phyloP scores from a whole-genome alignment of 495 filamentous ascomycete species.

The Podospora tetraspora region DNA sequence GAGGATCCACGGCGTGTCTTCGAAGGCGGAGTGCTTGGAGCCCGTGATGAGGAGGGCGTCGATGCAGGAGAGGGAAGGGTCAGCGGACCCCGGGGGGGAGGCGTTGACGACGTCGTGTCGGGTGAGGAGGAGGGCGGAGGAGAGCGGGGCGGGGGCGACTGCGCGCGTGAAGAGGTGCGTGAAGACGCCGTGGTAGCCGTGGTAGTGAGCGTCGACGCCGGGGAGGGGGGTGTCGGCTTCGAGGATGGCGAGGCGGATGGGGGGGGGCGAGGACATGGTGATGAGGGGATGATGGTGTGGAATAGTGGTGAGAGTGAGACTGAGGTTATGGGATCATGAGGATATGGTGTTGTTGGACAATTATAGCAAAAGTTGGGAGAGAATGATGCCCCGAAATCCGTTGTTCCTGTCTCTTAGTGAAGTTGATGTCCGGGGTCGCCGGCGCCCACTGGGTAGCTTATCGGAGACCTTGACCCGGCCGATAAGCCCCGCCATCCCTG shows the following conservation, averaged over 20 bases:
- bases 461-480: not conserved
- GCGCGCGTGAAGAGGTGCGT: conserved; percentile 50
- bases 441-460: not conserved
- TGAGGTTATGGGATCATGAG: not conserved
- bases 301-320: not conserved
- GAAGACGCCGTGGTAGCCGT: conserved; percentile 70
- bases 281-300: not conserved
- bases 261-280: conserved; percentile 25
- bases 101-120: conserved; percentile 62
- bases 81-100: conserved; percentile 33
- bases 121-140: conserved; percentile 52
- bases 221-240: conserved; percentile 71
- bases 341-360: not conserved
- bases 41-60: conserved; percentile 83
- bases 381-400: not conserved
- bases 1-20: conserved; percentile 69
- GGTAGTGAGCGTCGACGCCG: conserved; percentile 54
- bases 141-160: conserved; percentile 29
- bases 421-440: not conserved
- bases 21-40: conserved; percentile 52
- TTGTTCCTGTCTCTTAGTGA: not conserved
- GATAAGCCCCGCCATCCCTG: not conserved
- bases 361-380: not conserved
- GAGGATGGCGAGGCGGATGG: conserved; percentile 76
- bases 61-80: conserved; percentile 64